A percentile compares a stretch with the other conserved stretches of the same genome.
phyloP scores from a whole-genome alignment of 768 basidiomycete genomes.

The Tulasnella sp. region DNA sequence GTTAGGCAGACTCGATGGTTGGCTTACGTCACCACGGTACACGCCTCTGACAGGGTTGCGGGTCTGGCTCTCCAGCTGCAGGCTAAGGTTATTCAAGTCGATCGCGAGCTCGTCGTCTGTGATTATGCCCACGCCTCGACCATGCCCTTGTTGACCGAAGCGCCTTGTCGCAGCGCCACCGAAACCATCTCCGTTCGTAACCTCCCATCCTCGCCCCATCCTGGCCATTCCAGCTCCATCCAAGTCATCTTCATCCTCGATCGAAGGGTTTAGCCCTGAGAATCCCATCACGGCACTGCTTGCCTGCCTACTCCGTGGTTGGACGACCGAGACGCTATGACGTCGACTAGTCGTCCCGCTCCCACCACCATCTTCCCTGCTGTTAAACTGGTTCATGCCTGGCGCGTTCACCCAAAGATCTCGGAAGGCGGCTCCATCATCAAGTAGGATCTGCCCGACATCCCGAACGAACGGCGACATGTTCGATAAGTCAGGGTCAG shows the following conservation, averaged over 20 bases:
- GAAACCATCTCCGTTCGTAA: background rate
- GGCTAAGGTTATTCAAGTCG: constrained; percentile 52
- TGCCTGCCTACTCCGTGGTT: constrained; percentile 41
- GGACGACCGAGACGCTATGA: constrained; percentile 76
- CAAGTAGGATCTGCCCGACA: constrained; percentile 64
- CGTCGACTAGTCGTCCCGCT: constrained; percentile 76
- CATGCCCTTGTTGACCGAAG: constrained; percentile 13
- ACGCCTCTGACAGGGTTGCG: background rate
- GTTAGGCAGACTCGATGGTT: background rate
- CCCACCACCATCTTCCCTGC: constrained; percentile 33
- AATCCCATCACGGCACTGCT: constrained; percentile 54
- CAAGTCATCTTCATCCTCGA: constrained; percentile 30
- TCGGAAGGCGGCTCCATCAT: constrained; percentile 60
- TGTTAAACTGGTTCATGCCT: constrained; percentile 16
- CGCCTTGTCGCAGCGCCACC: background rate
- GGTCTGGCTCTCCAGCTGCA: constrained; percentile 37
- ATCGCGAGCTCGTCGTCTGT: constrained; percentile 73
- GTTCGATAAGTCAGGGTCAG: constrained; percentile 49
- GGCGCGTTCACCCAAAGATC: constrained; percentile 63
- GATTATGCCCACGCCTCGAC: constrained; percentile 48
- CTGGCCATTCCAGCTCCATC: background rate
- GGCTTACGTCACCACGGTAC: background rate
- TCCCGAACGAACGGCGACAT: constrained; percentile 82
- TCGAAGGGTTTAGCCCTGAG: constrained; percentile 39
- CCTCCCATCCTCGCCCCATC: background rate